Evolutionary conservation across 192 early-diverging fungal genomes (phyloP).

Genomic region (Pilaira anomala): DNA sequence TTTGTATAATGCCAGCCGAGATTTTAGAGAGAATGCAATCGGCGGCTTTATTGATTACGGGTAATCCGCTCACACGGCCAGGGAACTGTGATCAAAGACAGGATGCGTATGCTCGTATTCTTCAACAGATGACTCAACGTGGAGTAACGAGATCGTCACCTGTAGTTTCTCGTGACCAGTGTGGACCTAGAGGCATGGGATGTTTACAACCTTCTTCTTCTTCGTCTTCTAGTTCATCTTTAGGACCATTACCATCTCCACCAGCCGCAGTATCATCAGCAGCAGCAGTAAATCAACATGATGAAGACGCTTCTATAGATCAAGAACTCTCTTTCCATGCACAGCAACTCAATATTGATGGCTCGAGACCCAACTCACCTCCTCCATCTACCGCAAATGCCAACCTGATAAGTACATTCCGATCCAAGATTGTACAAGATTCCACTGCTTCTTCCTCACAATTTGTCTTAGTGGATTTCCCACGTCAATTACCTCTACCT

Average conservation of each 20-base stretch:
- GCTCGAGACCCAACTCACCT: constrained; percentile 15
- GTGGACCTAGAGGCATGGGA: constrained; percentile 28
- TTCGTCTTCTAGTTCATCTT: neutral
- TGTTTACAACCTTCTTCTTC: constrained; percentile 4
- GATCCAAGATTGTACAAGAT: neutral
- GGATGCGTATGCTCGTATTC: constrained; percentile 23
- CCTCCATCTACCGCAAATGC: neutral
- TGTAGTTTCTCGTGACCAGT: constrained; percentile 3
- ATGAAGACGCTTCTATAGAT: constrained; percentile 36
- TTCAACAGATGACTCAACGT: constrained; percentile 30
- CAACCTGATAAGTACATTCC: constrained; percentile 1
- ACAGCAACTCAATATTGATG: constrained; percentile 27
- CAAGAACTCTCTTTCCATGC: constrained; percentile 33
- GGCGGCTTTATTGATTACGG: constrained; percentile 47
- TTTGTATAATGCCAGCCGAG: constrained; percentile 37
- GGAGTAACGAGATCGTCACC: constrained; percentile 18
- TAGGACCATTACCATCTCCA: neutral
- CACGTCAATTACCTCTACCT: neutral
- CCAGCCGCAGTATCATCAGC: neutral
- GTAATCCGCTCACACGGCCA: constrained; percentile 48
- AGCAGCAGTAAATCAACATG: constrained; percentile 5
- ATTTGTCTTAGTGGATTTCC: neutral
- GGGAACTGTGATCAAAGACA: constrained; percentile 26
- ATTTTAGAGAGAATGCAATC: constrained; percentile 36
- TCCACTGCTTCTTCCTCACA: neutral